These are phyloP conservation scores for Fonsecaea multimorphosa DNA, from an alignment of 2,329 filamentous ascomycete species.

Conservation along the genomic window DNA sequence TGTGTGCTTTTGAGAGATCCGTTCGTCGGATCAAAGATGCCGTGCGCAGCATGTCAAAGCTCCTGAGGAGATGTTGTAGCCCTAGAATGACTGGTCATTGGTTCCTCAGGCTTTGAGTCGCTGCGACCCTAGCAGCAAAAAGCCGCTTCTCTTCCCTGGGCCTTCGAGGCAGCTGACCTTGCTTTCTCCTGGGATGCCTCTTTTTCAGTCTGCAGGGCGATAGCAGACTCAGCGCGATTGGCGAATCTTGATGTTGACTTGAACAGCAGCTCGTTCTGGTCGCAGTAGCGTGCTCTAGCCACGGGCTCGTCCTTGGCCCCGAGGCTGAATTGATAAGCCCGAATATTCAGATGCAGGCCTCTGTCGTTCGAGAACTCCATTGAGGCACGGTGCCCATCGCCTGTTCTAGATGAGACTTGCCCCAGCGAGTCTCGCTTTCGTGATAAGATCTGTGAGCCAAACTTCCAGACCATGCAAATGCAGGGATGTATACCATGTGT, in stretches of 20 bases:
- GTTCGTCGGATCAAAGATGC: not conserved
- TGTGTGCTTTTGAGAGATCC: not conserved
- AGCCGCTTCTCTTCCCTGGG: not conserved
- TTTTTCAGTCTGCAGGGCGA: constrained; percentile 6
- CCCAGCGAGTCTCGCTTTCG: not conserved
- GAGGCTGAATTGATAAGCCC: constrained; percentile 9
- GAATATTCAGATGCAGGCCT: not conserved
- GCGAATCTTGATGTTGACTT: constrained; percentile 6
- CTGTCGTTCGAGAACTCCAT: not conserved
- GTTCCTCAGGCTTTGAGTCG: not conserved
- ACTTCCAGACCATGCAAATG: not conserved
- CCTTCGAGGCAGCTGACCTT: constrained; percentile 10
- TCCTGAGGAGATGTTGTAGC: not conserved
- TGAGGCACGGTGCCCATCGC: not conserved
- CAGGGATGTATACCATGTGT: not conserved
- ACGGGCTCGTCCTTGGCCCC: not conserved
- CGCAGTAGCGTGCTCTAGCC: constrained; percentile 5
- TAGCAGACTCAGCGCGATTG: constrained; percentile 10
- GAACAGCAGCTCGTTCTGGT: not conserved
- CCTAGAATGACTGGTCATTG: not conserved
- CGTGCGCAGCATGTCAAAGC: not conserved
- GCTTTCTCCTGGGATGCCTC: not conserved
- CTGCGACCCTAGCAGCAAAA: not conserved
- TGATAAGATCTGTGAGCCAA: not conserved
- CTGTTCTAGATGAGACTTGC: not conserved